phyloP scores from a whole-genome alignment of 352 stramenopile genomes.

The Phytophthora citrophthora region DNA sequence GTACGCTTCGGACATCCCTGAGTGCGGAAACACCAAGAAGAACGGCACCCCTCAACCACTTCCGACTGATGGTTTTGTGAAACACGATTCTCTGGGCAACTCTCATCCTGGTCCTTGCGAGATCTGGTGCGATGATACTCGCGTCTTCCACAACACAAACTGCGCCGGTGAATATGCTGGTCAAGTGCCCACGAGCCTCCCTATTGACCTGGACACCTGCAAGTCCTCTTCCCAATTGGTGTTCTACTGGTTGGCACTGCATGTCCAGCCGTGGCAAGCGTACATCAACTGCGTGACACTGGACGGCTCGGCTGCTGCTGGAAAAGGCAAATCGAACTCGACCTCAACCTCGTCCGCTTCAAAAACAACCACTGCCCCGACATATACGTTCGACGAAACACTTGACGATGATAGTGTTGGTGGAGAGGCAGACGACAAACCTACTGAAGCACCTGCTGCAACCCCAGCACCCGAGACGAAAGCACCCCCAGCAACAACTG shows the following conservation, averaged over 20 bases:
- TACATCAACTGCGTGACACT: conserved; percentile 51
- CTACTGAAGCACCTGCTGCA: conserved; percentile 3
- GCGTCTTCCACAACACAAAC: conserved; percentile 49
- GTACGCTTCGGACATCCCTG: conserved; percentile 21
- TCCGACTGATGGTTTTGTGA: conserved; percentile 26
- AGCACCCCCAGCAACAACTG: conserved; percentile 6
- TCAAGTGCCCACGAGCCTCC: conserved; percentile 33
- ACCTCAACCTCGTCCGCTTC: conserved; percentile 6
- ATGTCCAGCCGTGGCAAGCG: conserved; percentile 45
- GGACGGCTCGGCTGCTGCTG: conserved; percentile 10
- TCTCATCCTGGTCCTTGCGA: conserved; percentile 53
- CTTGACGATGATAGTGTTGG: conserved; percentile 10
- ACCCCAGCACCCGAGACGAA: conserved; percentile 1
- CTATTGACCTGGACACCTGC: conserved; percentile 42
- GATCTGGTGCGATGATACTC: conserved; percentile 50
- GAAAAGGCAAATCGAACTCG: conserved; percentile 13
- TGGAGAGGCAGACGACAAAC: conserved; percentile 6
- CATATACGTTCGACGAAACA: neutral
- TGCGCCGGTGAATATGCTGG: conserved; percentile 31
- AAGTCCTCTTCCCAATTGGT: conserved; percentile 31
- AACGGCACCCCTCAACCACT: conserved; percentile 21
- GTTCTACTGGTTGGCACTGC: conserved; percentile 54
- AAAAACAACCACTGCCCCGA: neutral
- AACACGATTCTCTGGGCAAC: conserved; percentile 34
- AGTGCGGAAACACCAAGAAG: conserved; percentile 39